These are phyloP conservation scores for Rhizopogon vulgaris DNA, from an alignment of 768 basidiomycete species.

Conservation along the genomic window DNA sequence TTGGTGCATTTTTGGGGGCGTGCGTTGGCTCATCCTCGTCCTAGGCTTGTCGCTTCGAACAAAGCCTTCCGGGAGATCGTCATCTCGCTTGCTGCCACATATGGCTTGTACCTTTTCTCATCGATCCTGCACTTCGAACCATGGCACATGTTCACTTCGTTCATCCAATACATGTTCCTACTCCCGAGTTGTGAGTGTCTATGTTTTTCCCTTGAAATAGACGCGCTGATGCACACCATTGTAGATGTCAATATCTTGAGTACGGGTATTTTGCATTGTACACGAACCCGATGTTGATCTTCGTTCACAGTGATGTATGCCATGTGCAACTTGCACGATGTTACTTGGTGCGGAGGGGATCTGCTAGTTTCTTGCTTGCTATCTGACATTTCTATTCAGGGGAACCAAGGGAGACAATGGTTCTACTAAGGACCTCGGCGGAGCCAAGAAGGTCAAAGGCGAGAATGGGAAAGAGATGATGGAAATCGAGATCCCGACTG, in stretches of 20 bases:
- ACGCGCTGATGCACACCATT: conserved; percentile 7
- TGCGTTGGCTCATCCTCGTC: conserved; percentile 14
- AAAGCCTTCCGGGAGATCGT: conserved; percentile 78
- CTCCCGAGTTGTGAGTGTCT: conserved; percentile 59
- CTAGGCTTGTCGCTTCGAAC: conserved; percentile 57
- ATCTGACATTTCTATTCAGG: conserved; percentile 29
- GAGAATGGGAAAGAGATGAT: conserved; percentile 82
- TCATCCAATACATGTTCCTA: conserved; percentile 88
- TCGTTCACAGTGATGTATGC: conserved; percentile 72
- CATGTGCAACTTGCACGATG: conserved; percentile 89
- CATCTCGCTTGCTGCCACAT: conserved; percentile 70
- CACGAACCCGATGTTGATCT: neutral
- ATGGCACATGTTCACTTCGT: conserved; percentile 96
- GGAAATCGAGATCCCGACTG: conserved; percentile 80
- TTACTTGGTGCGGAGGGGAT: conserved; percentile 51
- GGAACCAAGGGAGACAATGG: conserved; percentile 94
- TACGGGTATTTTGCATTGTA: conserved; percentile 21
- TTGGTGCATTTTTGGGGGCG: neutral
- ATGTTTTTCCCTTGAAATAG: neutral
- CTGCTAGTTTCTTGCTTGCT: neutral
- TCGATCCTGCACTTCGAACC: conserved; percentile 90
- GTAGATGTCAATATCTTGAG: conserved; percentile 76
- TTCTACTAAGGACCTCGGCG: conserved; percentile 80
- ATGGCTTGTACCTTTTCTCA: conserved; percentile 79
- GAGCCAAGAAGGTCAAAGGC: conserved; percentile 83